Conservation (phyloP, 768 basidiomycete species). For the Mycena pura region DNA sequence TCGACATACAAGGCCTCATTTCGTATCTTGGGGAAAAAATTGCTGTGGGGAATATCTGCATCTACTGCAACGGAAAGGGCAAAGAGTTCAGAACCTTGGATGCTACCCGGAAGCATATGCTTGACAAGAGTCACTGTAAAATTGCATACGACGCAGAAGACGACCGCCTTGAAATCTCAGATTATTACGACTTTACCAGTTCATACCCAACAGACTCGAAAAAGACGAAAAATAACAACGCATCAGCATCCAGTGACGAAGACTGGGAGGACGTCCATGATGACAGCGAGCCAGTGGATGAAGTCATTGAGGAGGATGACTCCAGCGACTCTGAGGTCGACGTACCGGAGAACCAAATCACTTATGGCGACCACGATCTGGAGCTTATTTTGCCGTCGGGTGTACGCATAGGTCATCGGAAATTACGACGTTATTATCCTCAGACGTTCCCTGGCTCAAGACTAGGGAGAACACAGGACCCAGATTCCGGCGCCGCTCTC, state of each 20-base stretch:
- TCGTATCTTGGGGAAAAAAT: conserved; percentile 92
- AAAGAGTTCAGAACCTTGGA: conserved; percentile 84
- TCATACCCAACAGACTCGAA: conserved; percentile 68
- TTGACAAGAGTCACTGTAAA: conserved; percentile 96
- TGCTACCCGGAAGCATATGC: conserved; percentile 94
- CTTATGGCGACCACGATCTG: conserved; percentile 79
- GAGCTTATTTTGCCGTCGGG: conserved; percentile 96
- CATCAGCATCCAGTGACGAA: conserved; percentile 30
- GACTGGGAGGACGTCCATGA: conserved; percentile 47
- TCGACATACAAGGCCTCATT: conserved; percentile 83
- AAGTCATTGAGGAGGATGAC: conserved; percentile 42
- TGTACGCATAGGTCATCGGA: conserved; percentile 89
- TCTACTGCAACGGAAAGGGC: conserved; percentile 86
- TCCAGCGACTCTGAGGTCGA: conserved; percentile 50
- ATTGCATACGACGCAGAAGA: conserved; percentile 84
- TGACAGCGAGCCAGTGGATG: conserved; percentile 39
- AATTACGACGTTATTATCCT: conserved; percentile 83
- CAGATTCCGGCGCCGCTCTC: conserved; percentile 75
- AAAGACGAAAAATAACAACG: conserved; percentile 34
- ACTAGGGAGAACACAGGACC: conserved; percentile 57
- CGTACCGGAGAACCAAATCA: conserved; percentile 60
- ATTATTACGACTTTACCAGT: conserved; percentile 89
- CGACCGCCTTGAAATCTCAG: conserved; percentile 87
- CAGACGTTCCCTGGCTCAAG: conserved; percentile 71
- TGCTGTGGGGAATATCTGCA: conserved; percentile 90